Evolutionary conservation across 2,329 filamentous ascomycete species (phyloP), one percentile per base, ranked within the genome.

Genomic region (Hysterium pulicare): DNA sequence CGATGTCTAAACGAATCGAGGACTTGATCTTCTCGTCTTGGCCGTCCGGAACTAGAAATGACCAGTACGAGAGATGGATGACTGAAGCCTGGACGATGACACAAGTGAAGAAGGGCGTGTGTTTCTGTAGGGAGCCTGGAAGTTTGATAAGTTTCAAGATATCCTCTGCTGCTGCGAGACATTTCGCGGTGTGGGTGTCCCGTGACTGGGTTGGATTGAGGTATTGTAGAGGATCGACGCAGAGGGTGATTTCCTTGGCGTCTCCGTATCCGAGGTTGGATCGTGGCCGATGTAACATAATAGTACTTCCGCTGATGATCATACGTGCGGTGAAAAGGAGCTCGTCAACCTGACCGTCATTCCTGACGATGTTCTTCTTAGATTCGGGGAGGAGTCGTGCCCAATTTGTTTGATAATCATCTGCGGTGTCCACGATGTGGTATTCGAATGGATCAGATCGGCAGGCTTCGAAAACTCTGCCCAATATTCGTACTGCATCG

Each of bases 301-400:
- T 68, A 11, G 62, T 64, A 51, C 56, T 61, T 19, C 38, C 39
- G 42, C 78, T 71, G 37, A 78, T 74, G 55, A 95, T 87, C 81
- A 94, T 91, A 49, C 87, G 84, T 1, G 87, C 90, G 63, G 94
- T 88, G 69, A 95, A 95, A 67, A 95, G 83, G 78, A 95, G 85
- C 67, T 95, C 88, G 61, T 96, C 90, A 9, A 90, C 74, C 40
- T 45, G 28, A 16, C 81, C 77, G 23, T 87, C 84, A 53, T 84
- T 80, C 48, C 79, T 77, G 45, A 81, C 78, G 40, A 94, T 71
- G 47, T 87, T 79, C 42, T 76, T 75, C 68, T 94, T 94, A 11
- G 75, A 75, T 13, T 77, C 72, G 0, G 90, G 90, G 1, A 95
- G 72, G 55, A 93, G 86, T 36, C 91, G 78, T 41, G 82, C 78